Evolutionary conservation across 2,329 filamentous ascomycete genomes (phyloP), one percentile per base, ranked within the genome.

Genomic region (Penicillium sp.): DNA sequence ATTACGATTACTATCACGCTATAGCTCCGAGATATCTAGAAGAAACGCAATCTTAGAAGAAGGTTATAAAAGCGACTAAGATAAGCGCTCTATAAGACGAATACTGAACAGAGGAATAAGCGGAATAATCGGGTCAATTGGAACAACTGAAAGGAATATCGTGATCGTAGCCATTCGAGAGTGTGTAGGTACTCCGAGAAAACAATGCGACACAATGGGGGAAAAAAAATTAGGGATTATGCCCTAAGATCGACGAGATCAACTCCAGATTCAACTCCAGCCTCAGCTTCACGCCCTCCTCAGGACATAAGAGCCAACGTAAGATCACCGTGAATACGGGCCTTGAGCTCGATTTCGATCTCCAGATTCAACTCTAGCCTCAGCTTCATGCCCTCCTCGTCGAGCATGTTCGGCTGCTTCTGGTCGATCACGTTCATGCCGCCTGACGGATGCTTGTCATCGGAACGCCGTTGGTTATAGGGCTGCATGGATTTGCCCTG

Each of bases 281-380:
- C 58, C 78, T 72, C 66, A 83, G 59, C 58, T 79, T 76, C 56
- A 83, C 70, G 60, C 80, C 67, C 32, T 72, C 69, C 44, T 72
- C 56, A 18, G 15, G 15, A 18, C 15, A 18, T 18, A 18, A 18
- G 15, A 18, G 15, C 15, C 15, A 18, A 18, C 15, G 15, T 18
- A 18, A 18, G 69, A 60, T 83, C 81, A 69, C 81, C 81, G 55
- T 82, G 80, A 57, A 83, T 83, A 67, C 80, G 82, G n/a, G 81
- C 81, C 72, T 83, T 83, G 41, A 83, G 68, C 61, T 83, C 78
- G 47, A 83, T 75, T 63, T 83, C 81, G 62, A 83, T 81, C 63
- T 83, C 81, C 52, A 83, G 68, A 60, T 83, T 83, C 56, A 83
- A 68, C 58, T 83, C 81, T 54, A 83, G 60, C 58, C 78, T 72